Percentiles rank a stretch among this genome's conserved stretches.
These are phyloP conservation scores for Trichoderma arundinaceum DNA, from an alignment of 2,329 filamentous ascomycete genomes.

Conservation along the genomic window DNA sequence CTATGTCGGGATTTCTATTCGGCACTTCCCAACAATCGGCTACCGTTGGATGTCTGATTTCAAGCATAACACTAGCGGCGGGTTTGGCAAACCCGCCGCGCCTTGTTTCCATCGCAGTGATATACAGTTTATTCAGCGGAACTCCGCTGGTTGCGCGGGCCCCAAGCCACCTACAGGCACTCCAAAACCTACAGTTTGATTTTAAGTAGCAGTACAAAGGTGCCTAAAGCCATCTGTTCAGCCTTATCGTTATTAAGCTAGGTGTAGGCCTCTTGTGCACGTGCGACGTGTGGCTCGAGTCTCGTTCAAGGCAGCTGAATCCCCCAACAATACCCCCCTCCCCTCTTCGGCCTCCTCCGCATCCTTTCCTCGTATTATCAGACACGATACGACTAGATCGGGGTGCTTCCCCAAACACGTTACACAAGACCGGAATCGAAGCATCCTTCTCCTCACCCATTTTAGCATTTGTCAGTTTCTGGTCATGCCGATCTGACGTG, in stretches of 20 bases:
- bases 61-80: too few species aligned
- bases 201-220: too few species aligned
- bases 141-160: too few species aligned
- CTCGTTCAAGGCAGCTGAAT: slow-evolving; percentile 10
- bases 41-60: too few species aligned
- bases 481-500: slow-evolving; percentile 8
- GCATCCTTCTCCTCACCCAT: background rate
- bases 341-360: background rate
- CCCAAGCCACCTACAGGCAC: too few species aligned
- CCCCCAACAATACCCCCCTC: slow-evolving; percentile 6
- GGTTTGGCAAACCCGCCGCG: too few species aligned
- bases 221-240: background rate
- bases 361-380: slow-evolving; percentile 18
- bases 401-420: background rate
- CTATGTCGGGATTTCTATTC: too few species aligned
- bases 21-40: too few species aligned
- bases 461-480: background rate
- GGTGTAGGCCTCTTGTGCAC: background rate
- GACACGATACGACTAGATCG: slow-evolving; percentile 16
- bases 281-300: slow-evolving; percentile 3
- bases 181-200: too few species aligned
- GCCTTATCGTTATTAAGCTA: slow-evolving; percentile 24
- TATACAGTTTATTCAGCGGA: too few species aligned
- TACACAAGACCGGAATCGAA: background rate
- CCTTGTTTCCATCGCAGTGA: too few species aligned